Conservation (phyloP, 2,329 filamentous ascomycete genomes). For the Microascus cirrosus region DNA sequence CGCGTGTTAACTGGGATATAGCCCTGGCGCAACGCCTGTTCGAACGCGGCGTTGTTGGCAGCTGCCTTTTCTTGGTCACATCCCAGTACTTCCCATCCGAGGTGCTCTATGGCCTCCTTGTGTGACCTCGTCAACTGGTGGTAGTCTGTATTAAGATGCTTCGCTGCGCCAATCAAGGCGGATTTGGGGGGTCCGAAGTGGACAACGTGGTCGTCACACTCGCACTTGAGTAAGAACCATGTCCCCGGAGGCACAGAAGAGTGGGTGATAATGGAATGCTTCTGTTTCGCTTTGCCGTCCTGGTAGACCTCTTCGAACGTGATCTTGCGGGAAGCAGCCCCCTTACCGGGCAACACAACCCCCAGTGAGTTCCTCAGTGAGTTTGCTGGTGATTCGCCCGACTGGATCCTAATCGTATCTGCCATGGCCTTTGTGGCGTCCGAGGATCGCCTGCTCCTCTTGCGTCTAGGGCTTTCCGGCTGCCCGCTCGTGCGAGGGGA, state of each 20-base stretch:
- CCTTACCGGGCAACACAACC: no score
- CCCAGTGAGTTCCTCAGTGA: no score
- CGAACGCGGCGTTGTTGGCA: conserved; percentile 10
- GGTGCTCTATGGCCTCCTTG: conserved; percentile 5
- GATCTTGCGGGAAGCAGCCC: conserved; percentile 3
- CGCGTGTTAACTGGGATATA: conserved; percentile 9
- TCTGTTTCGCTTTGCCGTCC: conserved; percentile 9
- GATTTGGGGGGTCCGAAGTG: conserved; percentile 8
- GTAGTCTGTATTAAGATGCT: conserved; percentile 8
- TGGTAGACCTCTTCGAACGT: conserved; percentile 11
- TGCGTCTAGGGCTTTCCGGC: not conserved
- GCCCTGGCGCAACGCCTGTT: conserved; percentile 2
- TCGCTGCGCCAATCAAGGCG: conserved; percentile 8
- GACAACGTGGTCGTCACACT: conserved; percentile 10
- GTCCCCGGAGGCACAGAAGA: conserved; percentile 2
- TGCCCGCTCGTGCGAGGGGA: not conserved
- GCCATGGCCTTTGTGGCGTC: not conserved
- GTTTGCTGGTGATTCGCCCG: not conserved
- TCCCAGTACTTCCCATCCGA: conserved; percentile 9
- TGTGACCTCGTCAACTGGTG: conserved; percentile 7
- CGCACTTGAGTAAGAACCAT: conserved; percentile 11
- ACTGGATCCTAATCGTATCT: not conserved
- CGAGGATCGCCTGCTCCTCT: not conserved
- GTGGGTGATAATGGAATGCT: conserved; percentile 10
- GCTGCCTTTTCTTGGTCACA: conserved; percentile 7